Conservation (phyloP, 2,329 filamentous ascomycete species). For the Colletotrichum sp. region DNA sequence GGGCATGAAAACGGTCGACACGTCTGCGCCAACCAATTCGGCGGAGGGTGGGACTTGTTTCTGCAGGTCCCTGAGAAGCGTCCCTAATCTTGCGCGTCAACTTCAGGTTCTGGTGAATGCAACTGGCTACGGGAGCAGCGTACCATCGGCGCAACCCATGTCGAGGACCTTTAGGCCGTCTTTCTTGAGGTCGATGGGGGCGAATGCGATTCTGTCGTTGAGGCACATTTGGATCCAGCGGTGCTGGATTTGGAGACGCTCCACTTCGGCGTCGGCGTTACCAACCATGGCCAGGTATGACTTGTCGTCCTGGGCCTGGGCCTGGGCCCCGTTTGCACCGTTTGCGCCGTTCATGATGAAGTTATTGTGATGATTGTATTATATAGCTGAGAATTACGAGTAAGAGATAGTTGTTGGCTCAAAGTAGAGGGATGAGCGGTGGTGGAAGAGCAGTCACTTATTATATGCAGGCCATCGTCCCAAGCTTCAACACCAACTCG, state of each 20-base stretch:
- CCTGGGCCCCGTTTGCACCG: neutral
- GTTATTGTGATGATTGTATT: neutral
- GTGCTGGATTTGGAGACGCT: slow-evolving; percentile 15
- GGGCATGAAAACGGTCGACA: slow-evolving; percentile 15
- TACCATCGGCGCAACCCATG: slow-evolving; percentile 22
- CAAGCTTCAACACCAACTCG: neutral
- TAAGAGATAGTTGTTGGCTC: too few species aligned
- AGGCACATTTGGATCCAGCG: slow-evolving; percentile 13
- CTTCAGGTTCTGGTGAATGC: neutral
- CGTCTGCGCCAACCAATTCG: slow-evolving; percentile 17
- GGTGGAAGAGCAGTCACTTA: neutral
- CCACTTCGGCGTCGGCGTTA: slow-evolving; percentile 21
- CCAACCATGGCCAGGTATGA: neutral
- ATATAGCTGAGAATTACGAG: neutral
- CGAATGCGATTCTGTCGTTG: slow-evolving; percentile 12
- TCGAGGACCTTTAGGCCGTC: slow-evolving; percentile 14
- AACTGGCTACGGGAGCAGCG: neutral
- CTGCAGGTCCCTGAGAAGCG: slow-evolving; percentile 19
- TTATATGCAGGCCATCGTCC: neutral
- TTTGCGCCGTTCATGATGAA: neutral
- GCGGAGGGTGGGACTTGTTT: slow-evolving; percentile 16
- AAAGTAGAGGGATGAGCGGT: rapidly evolving
- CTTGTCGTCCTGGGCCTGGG: neutral
- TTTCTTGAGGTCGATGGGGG: slow-evolving; percentile 15
- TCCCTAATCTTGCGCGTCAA: slow-evolving; percentile 5